phyloP scores from a whole-genome alignment of 1,284 basidiomycete genomes.

The Tilletia setariae region DNA sequence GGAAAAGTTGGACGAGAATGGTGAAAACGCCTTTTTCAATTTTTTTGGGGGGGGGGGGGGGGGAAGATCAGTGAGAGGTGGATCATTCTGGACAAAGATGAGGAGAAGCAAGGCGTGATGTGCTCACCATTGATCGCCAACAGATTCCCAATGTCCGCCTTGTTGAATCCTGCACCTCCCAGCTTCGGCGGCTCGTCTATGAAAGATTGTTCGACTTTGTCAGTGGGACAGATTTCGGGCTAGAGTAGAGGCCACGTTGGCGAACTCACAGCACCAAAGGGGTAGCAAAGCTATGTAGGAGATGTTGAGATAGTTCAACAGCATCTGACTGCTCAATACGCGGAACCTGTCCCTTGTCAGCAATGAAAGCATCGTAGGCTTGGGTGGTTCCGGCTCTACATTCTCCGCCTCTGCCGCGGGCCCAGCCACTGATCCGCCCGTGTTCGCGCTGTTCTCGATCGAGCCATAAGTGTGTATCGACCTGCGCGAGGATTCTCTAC shows the following conservation, averaged over 20 bases:
- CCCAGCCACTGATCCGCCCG: neutral
- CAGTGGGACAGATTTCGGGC: neutral
- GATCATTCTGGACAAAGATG: too few relatives aligned
- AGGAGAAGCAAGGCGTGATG: too few relatives aligned
- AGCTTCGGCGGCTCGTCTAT: neutral
- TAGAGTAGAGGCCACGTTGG: too few relatives aligned
- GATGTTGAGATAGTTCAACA: conserved; percentile 41
- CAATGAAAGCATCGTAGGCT: conserved; percentile 21
- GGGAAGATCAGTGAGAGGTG: too few relatives aligned
- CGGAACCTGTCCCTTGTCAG: conserved; percentile 28
- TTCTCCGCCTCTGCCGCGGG: neutral
- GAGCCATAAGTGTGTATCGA: neutral
- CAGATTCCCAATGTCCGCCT: conserved; percentile 34
- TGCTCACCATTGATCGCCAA: conserved; percentile 35
- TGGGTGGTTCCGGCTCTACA: conserved; percentile 1
- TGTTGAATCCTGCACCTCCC: conserved; percentile 11
- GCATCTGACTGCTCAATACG: conserved; percentile 41
- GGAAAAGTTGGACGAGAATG: conserved; percentile 44
- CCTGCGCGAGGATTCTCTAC: neutral
- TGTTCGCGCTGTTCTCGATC: neutral
- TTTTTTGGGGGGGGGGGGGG: neutral
- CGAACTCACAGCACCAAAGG: conserved; percentile 30
- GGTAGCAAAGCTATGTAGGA: conserved; percentile 37
- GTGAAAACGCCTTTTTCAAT: conserved; percentile 37
- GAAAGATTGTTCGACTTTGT: neutral